Evolutionary conservation across 2,329 filamentous ascomycete species (phyloP), one percentile per base, ranked within the genome.

Genomic region (Zymoseptoria crescenta): DNA sequence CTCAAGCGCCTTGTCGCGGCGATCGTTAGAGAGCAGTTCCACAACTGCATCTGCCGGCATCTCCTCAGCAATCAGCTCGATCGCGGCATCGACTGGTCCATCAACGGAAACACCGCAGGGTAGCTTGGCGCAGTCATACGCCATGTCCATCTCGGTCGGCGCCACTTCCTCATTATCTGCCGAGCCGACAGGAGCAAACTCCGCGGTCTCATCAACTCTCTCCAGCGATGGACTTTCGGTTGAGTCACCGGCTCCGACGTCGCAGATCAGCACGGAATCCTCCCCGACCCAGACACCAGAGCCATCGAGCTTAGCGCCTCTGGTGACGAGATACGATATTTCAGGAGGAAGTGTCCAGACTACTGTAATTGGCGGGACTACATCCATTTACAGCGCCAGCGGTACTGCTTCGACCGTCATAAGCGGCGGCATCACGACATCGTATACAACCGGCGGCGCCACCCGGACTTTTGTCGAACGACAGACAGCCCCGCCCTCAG

Each of bases 401-500:
- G 49, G 49, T 21, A 21, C 24, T 8, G 49, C n/a, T 1, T 51
- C 49, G 10, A 51, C 49, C 5, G 24, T 27, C 19, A 19, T 51
- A 19, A 51, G 7, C 13, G 49, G 55, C 29, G 55, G 55, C 2
- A 27, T 51, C 28, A 19, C 55, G 48, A 56, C 55, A 8, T 27
- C 55, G 28, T 56, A 51, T 24, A 56, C 55, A 8, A 49, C 48
- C 6, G 55, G 55, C 13, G 55, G 55, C 10, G 21, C 30, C 16
- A 56, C 55, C n/a, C 55, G 50, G 28, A 56, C 55, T 28, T 24
- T 51, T 20, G 28, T 49, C 9, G 55, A 56, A 16, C 24, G 55
- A 13, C 45, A 21, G 19, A 30, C 27, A 16, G 10, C 45, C 10
- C 48, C 55, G 13, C 29, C 55, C 30, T 41, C 55, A 4, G 48